A percentile compares a stretch with the other conserved stretches of the same genome.
Evolutionary conservation across 352 stramenopile species (phyloP).

Genomic region (Aphanomyces astaci): DNA sequence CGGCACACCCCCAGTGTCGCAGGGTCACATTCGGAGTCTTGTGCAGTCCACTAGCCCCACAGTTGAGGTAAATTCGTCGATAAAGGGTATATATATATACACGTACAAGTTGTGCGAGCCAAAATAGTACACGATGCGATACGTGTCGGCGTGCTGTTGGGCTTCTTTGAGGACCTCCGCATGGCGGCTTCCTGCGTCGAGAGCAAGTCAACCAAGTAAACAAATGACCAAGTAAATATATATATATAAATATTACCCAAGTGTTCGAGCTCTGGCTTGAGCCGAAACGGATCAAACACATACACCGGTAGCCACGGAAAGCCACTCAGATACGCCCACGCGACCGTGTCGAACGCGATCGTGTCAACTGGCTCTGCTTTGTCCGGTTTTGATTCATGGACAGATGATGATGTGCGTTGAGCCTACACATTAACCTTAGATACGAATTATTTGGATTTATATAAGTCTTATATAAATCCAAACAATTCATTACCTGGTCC

Average conservation of each 20-base stretch:
- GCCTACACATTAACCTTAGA: too few relatives aligned
- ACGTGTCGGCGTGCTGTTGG: neutral
- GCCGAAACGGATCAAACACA: neutral
- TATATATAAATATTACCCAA: neutral
- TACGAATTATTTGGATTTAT: too few relatives aligned
- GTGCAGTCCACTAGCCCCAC: constrained; percentile 6
- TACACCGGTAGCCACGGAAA: constrained; percentile 7
- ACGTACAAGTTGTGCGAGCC: constrained; percentile 9
- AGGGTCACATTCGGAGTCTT: neutral
- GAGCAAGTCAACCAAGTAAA: too few relatives aligned
- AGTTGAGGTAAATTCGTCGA: too few relatives aligned
- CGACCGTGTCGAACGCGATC: neutral
- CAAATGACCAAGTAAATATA: too few relatives aligned
- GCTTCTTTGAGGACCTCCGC: neutral
- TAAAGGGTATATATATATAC: too few relatives aligned
- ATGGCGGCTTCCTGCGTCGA: neutral
- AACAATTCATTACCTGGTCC: neutral
- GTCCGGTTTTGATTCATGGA: too few relatives aligned
- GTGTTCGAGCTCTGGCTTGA: neutral
- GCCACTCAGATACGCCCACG: neutral
- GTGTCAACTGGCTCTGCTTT: neutral
- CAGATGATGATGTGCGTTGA: too few relatives aligned
- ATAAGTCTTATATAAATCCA: too few relatives aligned
- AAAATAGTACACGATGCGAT: constrained; percentile 8
- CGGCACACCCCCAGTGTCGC: neutral